Evolutionary conservation across 768 basidiomycete genomes (phyloP).

Genomic region (Rhodosporidiobolus odoratus): DNA sequence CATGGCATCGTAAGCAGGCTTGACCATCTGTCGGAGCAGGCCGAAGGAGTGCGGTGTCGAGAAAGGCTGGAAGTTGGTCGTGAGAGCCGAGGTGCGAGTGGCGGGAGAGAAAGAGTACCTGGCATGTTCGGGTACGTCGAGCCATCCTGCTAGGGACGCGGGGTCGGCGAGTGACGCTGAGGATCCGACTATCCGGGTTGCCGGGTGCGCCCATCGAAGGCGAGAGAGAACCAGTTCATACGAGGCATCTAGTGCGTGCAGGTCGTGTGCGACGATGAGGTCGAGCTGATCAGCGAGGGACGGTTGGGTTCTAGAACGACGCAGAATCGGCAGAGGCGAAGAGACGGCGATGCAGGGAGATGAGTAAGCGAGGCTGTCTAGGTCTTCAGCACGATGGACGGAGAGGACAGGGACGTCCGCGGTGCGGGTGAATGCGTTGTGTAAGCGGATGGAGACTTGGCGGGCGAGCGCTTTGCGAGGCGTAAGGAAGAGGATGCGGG

Average conservation of each 20-base stretch:
- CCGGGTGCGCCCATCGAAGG: slow-evolving; percentile 59
- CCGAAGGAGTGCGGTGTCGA: slow-evolving; percentile 78
- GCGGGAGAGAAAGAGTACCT: slow-evolving; percentile 71
- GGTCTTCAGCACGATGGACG: slow-evolving; percentile 12
- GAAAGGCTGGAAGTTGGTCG: slow-evolving; percentile 66
- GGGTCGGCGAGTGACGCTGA: slow-evolving; percentile 75
- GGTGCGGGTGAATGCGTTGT: slow-evolving; percentile 33
- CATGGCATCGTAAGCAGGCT: slow-evolving; percentile 77
- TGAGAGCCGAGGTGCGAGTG: slow-evolving; percentile 74
- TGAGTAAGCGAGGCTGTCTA: slow-evolving; percentile 3
- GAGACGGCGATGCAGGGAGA: slow-evolving; percentile 39
- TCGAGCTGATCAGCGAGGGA: slow-evolving; percentile 51
- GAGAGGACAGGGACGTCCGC: slow-evolving; percentile 32
- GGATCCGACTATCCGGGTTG: slow-evolving; percentile 69
- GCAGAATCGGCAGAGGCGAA: slow-evolving; percentile 41
- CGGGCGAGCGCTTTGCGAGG: slow-evolving; percentile 44
- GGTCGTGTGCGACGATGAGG: slow-evolving; percentile 72
- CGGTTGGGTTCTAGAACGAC: slow-evolving; percentile 21
- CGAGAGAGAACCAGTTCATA: slow-evolving; percentile 81
- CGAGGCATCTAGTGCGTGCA: slow-evolving; percentile 70
- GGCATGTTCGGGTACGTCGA: slow-evolving; percentile 58
- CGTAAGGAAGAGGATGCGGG: slow-evolving; percentile 44
- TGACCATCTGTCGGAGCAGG: slow-evolving; percentile 84
- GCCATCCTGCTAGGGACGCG: slow-evolving; percentile 73
- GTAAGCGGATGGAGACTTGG: slow-evolving; percentile 43